These are phyloP conservation scores for Phytophthora cryptogea DNA, from an alignment of 352 stramenopile species.

Conservation along the genomic window DNA sequence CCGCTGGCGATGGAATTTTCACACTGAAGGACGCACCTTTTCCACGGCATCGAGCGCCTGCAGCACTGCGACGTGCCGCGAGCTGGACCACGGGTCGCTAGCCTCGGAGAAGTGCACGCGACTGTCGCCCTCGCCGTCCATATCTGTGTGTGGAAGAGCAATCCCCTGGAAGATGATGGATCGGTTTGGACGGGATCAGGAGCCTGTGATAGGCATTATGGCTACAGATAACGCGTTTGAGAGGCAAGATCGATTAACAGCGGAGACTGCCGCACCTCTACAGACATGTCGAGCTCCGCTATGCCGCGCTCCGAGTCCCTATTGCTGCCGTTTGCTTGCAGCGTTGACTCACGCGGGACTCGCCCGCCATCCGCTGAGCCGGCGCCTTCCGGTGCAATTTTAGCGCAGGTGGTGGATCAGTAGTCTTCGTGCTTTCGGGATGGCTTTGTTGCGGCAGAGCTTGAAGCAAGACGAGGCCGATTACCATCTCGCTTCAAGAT, in stretches of 20 bases:
- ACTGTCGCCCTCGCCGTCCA: conserved; percentile 69
- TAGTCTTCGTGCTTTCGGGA: background rate
- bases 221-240: conserved; percentile 4
- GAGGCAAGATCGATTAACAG: conserved; percentile 6
- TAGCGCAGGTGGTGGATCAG: conserved; percentile 12
- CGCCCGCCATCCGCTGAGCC: conserved; percentile 9
- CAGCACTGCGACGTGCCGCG: conserved; percentile 76
- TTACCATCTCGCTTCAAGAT: conserved; percentile 14
- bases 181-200: conserved; percentile 5
- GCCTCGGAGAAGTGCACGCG: conserved; percentile 83
- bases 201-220: conserved; percentile 5
- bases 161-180: conserved; percentile 5
- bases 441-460: background rate
- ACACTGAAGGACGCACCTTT: conserved; percentile 45
- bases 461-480: background rate
- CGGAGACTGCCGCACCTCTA: conserved; percentile 25
- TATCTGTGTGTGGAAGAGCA: conserved; percentile 13
- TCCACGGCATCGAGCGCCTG: conserved; percentile 77
- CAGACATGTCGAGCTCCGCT: conserved; percentile 13
- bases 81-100: conserved; percentile 66
- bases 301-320: conserved; percentile 2
- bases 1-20: background rate
- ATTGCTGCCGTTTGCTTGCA: conserved; percentile 8
- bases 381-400: conserved; percentile 21
- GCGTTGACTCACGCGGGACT: conserved; percentile 24